Base-by-base conservation (phyloP, 2,329 filamentous ascomycete species). In the Colletotrichum agaves region DNA sequence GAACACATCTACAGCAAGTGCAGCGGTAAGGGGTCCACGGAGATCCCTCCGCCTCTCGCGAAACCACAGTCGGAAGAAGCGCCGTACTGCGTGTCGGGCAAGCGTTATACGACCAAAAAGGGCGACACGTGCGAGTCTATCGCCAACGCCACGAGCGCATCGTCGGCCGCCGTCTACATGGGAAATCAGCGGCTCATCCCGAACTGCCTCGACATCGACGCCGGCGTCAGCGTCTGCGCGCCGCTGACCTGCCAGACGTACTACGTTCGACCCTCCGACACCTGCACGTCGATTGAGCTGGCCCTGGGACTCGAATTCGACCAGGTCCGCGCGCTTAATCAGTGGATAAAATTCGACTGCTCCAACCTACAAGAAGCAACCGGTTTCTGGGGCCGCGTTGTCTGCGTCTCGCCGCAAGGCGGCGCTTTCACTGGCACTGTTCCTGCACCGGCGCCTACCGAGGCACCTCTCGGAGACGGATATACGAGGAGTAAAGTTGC, bases 101-200 rank as follows among this genome's bases (percentile, higher is more conserved):
- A 44, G 31, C 63, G 43, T 27, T 35, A 67, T 19, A 58, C 41
- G 6, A 55, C 39, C n/a, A 12, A 12, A 4, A 17, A 64, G 21
- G 50, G 35, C 15, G 53, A 67, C 19, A 17, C 53, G 7, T 69
- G 59, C 23, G 62, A 56, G 19, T 19, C 5, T 7, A 17, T 56
- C 3, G 3, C 33, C 11, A n/a, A 8, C 21, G 2, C 17, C 10
- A 41, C 33, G 3, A 17, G 17, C 8, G 52, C 27, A 0, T 23
- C 52, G 1, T 7, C 35, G 21, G 19, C 13, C 6, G 53, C 53
- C 5, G 6, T 44, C 2, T 57, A 33, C 21, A 57, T 4, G 17
- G 10, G n/a, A 10, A 57, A 44, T 4, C 21, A 7, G 2, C 11
- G 19, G 7, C 7, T 43, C 39, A n/a, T 56, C 39, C 12, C 1